Conservation (phyloP, 495 filamentous ascomycete species). For the Hypoxylon rickii region DNA sequence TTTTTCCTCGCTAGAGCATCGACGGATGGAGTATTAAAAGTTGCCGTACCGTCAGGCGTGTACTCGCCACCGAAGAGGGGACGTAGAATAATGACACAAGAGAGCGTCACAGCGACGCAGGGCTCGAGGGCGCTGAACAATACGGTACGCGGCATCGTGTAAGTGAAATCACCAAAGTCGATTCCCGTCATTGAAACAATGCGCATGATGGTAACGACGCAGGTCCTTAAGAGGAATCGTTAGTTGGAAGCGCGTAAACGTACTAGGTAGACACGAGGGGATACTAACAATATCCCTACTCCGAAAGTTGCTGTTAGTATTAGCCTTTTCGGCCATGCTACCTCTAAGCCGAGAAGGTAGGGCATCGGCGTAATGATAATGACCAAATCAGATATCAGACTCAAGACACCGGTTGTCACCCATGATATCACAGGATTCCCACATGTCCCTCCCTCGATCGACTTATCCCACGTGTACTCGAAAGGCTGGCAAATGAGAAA, state of each 20-base stretch:
- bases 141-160: conserved; percentile 23
- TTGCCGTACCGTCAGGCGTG: conserved; percentile 18
- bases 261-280: neutral
- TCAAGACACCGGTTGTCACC: conserved; percentile 32
- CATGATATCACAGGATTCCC: conserved; percentile 33
- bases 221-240: conserved; percentile 18
- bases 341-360: conserved; percentile 29
- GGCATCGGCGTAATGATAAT: conserved; percentile 38
- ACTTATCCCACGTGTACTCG: conserved; percentile 33
- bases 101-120: conserved; percentile 32
- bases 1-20: conserved; percentile 17
- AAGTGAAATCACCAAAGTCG: conserved; percentile 38
- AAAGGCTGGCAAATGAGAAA: conserved; percentile 38
- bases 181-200: conserved; percentile 29
- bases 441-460: conserved; percentile 35
- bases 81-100: conserved; percentile 36
- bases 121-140: conserved; percentile 37
- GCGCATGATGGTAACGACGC: conserved; percentile 31
- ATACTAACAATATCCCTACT: conserved; percentile 37
- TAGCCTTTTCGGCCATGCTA: conserved; percentile 33
- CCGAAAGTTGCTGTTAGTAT: conserved; percentile 30
- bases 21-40: conserved; percentile 10
- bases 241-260: neutral
- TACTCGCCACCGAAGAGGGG: conserved; percentile 36
- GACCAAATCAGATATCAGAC: conserved; percentile 37